These are phyloP conservation scores for Aspergillaceae sp. DNA, from an alignment of 2,329 filamentous ascomycete species.

Conservation along the genomic window DNA sequence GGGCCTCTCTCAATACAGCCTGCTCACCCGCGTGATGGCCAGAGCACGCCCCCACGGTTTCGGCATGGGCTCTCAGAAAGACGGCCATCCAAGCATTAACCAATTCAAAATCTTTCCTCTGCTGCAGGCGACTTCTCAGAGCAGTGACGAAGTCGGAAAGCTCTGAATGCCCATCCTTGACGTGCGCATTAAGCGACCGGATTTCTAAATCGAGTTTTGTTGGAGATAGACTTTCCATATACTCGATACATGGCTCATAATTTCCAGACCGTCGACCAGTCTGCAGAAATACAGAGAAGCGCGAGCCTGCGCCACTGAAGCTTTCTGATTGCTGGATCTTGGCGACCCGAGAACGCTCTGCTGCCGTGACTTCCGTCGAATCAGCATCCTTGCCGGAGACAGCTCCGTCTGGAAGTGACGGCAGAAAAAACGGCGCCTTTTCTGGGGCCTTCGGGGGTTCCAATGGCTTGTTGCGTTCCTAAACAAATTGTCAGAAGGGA, in stretches of 20 bases:
- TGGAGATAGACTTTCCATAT: conserved; percentile 73
- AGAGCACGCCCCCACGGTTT: conserved; percentile 42
- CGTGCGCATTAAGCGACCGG: conserved; percentile 57
- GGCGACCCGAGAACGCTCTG: conserved; percentile 58
- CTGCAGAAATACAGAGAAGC: conserved; percentile 43
- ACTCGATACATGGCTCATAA: conserved; percentile 62
- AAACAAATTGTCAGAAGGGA: conserved; percentile 11
- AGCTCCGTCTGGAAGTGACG: conserved; percentile 30
- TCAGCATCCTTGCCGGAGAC: conserved; percentile 17
- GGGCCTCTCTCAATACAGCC: conserved; percentile 46
- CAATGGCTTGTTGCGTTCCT: conserved; percentile 86
- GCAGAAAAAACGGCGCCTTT: conserved; percentile 92
- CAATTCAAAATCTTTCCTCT: conserved; percentile 79
- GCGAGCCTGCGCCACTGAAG: conserved; percentile 18
- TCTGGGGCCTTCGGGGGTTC: conserved; percentile 86
- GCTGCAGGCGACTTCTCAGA: conserved; percentile 59
- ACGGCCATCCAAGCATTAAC: conserved; percentile 97
- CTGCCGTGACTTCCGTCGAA: conserved; percentile 26
- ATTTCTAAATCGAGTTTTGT: conserved; percentile 86
- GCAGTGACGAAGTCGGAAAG: conserved; percentile 72
- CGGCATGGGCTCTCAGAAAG: conserved; percentile 70
- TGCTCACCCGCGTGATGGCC: conserved; percentile 39
- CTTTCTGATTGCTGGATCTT: conserved; percentile 50
- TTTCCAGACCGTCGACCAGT: conserved; percentile 44
- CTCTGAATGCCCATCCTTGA: conserved; percentile 51